Base-by-base conservation (phyloP, 164 flowering plant genomes). In the Malania oleifera region DNA sequence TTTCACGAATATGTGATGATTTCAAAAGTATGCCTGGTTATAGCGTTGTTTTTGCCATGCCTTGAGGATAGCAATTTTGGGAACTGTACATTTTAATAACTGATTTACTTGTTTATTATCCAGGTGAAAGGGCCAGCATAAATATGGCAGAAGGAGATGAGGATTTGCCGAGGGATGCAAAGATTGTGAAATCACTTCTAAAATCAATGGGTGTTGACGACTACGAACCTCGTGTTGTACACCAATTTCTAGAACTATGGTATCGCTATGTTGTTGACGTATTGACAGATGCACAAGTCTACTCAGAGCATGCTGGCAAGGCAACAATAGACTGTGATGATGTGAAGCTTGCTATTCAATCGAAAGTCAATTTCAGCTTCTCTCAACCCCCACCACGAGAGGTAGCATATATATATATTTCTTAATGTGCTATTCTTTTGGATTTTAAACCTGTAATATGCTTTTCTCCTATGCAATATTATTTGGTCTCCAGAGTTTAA, bases 321-420 rank as follows among this genome's bases (percentile, higher is more conserved):
- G 24, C 83, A 26, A 61, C 86, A 9, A 85, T 91, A 45, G 99
- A 95, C 66, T 73, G 72, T 54, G 99, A 95, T 54, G 99, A 95
- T 71, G 69, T 88, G 45, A 86, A 91, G 82, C 90, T 95, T 50
- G 95, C 99, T 11, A 85, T 86, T 50, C 96, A 95, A 67, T 84
- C 96, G 0, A 95, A 95, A 77, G 91, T 84, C 67, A 91, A 90
- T 70, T 83, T 76, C 78, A 83, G 88, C 73, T 95, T 93, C 80
- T 86, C 91, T 1, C 95, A 95, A 59, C 99, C 99, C 48, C 99
- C 99, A 11, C 91, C 97, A 2, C 70, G 97, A 50, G 97, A 95
- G 93, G 97, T 89, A 80, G 39, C 3, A 31, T n/a, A 14, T 56
- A 1, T 14, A 26, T 38, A n/a, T 52, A 13, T 35, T 25, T 39